phyloP scores from a whole-genome alignment of 176 grass and related monocot species.

The Paspalum notatum region DNA sequence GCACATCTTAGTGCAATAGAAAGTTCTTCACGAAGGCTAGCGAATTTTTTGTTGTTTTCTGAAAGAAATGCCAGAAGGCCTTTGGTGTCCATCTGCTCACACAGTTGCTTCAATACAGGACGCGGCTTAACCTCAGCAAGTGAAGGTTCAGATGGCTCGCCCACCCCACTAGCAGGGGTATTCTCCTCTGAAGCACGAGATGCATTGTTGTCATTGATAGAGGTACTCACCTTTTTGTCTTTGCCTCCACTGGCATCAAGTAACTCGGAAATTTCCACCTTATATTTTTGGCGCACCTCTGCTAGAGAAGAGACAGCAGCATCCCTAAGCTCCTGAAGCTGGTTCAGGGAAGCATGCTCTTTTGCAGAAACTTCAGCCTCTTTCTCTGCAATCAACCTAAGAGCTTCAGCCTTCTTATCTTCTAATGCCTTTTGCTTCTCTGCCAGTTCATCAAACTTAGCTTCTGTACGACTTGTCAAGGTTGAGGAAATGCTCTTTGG shows the following conservation, averaged over 20 bases:
- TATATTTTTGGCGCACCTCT: constrained; percentile 77
- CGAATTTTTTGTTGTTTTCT: constrained; percentile 70
- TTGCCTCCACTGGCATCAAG: constrained; percentile 70
- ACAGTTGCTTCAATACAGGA: constrained; percentile 75
- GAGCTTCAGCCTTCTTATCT: constrained; percentile 56
- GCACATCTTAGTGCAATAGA: constrained; percentile 77
- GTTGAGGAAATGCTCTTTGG: constrained; percentile 63
- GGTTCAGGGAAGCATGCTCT: constrained; percentile 62
- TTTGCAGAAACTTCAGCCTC: constrained; percentile 67
- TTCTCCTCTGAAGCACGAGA: constrained; percentile 65
- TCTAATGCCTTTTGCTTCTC: constrained; percentile 63
- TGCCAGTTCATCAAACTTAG: constrained; percentile 78
- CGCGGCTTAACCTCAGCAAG: constrained; percentile 54
- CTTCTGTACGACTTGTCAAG: constrained; percentile 71
- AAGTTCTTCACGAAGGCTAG: constrained; percentile 74
- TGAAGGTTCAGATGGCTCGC: constrained; percentile 53
- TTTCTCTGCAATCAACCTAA: constrained; percentile 68
- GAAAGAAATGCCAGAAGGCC: constrained; percentile 82
- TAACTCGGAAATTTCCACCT: constrained; percentile 72
- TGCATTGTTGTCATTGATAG: constrained; percentile 60
- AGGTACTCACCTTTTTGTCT: constrained; percentile 75
- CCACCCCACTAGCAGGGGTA: constrained; percentile 52
- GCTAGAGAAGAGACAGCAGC: constrained; percentile 63
- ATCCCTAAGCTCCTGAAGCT: constrained; percentile 80
- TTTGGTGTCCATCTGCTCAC: constrained; percentile 82